phyloP scores from a whole-genome alignment of 495 filamentous ascomycete genomes.

The Xylaria palmicola region DNA sequence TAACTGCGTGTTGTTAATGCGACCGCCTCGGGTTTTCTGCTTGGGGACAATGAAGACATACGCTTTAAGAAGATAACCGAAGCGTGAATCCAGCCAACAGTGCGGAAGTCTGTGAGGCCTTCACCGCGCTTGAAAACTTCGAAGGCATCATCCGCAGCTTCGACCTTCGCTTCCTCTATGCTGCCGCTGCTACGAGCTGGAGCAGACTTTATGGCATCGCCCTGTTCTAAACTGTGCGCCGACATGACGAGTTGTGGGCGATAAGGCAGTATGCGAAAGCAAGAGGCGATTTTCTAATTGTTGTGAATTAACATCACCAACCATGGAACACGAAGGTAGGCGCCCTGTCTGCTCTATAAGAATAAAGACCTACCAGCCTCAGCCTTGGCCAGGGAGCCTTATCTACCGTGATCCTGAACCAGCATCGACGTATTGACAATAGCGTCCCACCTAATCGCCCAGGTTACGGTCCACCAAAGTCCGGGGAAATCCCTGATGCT shows the following conservation, averaged over 20 bases:
- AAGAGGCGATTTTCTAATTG: not conserved
- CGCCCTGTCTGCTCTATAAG: not conserved
- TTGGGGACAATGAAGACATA: conserved; percentile 28
- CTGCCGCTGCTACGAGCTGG: not conserved
- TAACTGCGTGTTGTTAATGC: conserved; percentile 20
- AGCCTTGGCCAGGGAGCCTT: not conserved
- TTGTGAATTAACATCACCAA: not conserved
- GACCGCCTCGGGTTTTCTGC: not conserved
- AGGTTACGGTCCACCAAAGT: not conserved
- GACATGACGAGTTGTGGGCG: not conserved
- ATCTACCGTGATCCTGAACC: not conserved
- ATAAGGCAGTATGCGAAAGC: not conserved
- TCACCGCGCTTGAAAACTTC: conserved; percentile 55
- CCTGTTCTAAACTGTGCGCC: not conserved
- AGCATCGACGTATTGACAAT: not conserved
- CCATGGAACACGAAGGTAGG: not conserved
- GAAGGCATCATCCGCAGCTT: conserved; percentile 32
- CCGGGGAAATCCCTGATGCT: not conserved
- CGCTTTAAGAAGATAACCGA: conserved; percentile 57
- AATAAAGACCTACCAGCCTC: not conserved
- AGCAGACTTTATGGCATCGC: not conserved
- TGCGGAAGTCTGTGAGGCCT: conserved; percentile 55
- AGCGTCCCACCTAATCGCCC: not conserved
- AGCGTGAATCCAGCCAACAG: conserved; percentile 55
- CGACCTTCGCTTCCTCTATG: not conserved